Evolutionary conservation across 495 filamentous ascomycete species (phyloP), one percentile per base, ranked within the genome.

Genomic region (Penicillium arizonense): DNA sequence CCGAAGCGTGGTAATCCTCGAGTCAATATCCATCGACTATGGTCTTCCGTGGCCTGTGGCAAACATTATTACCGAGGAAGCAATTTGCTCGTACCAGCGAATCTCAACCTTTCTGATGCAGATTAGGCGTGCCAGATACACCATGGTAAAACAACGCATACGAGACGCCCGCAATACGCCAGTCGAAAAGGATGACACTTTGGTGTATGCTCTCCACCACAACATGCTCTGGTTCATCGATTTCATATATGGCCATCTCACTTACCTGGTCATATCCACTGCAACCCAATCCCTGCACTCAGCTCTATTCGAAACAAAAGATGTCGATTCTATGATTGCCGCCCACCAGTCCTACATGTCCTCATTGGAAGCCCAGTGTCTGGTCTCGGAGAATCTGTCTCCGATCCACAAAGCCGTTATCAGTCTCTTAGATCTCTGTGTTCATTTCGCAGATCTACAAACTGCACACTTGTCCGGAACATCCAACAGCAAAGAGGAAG

Each of bases 41-140:
- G 68, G 79, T 42, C 76, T 97, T 3, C 82, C 88, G 7, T 96
- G 92, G 92, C 84, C 91, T 0, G 76, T 96, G n/a, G 87, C 85
- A 32, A 94, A 96, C 43, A 82, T 97, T 20, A 77, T 96, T 41
- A 81, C 78, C 0, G 78, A 80, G 21, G 70, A 78, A 4, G 79
- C 83, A 0, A 77, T 92, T 23, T 46, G 62, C 0, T 72, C 74
- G 0, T 96, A 96, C 64, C 85, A 88, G 55, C 71, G 77, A 3
- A 72, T 91, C 13, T 90, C 88, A 54, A 84, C 77, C 0, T 84
- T 96, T 30, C 75, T 95, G 0, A 78, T 93, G 24, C 92, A 96
- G 61, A 78, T 88, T 18, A 83, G 87, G 30, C 75, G 90, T 43
- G 84, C 88, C n/a, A 84, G 82, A 45, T 80, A 84, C 55, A 70